These are phyloP conservation scores for Citrus hindsii DNA, from an alignment of 345 rosid genomes.

Conservation along the genomic window DNA sequence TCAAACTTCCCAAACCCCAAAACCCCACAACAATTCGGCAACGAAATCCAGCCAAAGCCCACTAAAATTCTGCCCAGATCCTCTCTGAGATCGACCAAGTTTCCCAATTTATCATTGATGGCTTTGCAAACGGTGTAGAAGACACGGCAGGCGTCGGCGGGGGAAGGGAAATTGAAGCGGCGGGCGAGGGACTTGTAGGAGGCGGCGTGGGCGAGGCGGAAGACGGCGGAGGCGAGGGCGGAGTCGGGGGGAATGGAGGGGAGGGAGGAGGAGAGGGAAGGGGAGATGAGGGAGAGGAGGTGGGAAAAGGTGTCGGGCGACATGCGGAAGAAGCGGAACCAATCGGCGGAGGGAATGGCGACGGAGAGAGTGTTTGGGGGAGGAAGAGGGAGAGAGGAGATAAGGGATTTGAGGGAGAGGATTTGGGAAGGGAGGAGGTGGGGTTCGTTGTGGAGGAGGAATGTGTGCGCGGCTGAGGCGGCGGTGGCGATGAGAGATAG, in stretches of 20 bases:
- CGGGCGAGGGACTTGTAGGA: constrained; percentile 45
- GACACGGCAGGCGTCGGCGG: constrained; percentile 48
- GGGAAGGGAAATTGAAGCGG: constrained; percentile 48
- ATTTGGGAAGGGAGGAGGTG: constrained; percentile 43
- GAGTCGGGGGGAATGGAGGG: constrained; percentile 33
- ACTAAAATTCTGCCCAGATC: constrained; percentile 38
- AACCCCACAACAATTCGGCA: constrained; percentile 78
- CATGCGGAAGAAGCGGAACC: constrained; percentile 61
- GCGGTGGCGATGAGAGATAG: constrained; percentile 40
- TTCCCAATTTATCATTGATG: constrained; percentile 40
- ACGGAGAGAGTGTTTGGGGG: constrained; percentile 24
- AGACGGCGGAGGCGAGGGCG: constrained; percentile 61
- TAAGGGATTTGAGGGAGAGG: constrained; percentile 35
- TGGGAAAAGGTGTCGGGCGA: constrained; percentile 41
- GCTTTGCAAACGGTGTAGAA: constrained; percentile 63
- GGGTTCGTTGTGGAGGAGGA: constrained; percentile 47
- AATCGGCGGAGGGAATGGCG: constrained; percentile 42
- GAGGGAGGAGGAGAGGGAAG: constrained; percentile 36
- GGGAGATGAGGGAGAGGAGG: constrained; percentile 45
- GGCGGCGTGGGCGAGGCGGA: constrained; percentile 71
- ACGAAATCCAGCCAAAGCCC: constrained; percentile 50
- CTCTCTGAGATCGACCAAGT: constrained; percentile 32
- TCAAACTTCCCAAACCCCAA: constrained; percentile 58
- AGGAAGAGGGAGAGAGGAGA: constrained; percentile 24
- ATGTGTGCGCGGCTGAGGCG: constrained; percentile 39